Evolutionary conservation across 768 basidiomycete species (phyloP).

Genomic region (Suillus alpinus): DNA sequence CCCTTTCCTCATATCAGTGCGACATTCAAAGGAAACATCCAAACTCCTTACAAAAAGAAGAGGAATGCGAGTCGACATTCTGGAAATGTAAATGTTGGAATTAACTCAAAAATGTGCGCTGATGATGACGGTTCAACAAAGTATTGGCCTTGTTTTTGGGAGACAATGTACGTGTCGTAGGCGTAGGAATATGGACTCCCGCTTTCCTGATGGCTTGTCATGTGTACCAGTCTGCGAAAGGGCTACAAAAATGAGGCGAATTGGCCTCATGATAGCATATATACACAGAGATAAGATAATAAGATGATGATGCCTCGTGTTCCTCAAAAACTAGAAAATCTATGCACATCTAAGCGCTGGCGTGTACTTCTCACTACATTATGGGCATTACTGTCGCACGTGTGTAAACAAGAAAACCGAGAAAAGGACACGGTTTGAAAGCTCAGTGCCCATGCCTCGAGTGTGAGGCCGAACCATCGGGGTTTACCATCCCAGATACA

Average conservation of each 20-base stretch:
- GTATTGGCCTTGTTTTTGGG: neutral
- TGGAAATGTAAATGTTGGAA: neutral
- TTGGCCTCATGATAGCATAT: neutral
- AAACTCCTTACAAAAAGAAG: conserved; percentile 6
- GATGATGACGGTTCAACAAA: neutral
- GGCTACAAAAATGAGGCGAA: neutral
- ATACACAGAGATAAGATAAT: neutral
- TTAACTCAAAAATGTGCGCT: neutral
- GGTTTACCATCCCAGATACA: conserved; percentile 25
- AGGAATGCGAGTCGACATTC: conserved; percentile 7
- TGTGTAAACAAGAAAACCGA: neutral
- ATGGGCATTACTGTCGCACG: neutral
- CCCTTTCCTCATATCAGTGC: conserved; percentile 29
- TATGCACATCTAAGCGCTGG: too few relatives aligned
- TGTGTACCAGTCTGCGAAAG: neutral
- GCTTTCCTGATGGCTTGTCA: neutral
- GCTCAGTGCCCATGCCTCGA: neutral
- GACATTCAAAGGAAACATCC: too few relatives aligned
- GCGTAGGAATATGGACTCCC: neutral
- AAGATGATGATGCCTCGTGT: neutral
- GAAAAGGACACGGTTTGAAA: neutral
- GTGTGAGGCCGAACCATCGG: conserved; percentile 9
- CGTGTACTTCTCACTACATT: neutral
- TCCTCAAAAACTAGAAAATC: neutral
- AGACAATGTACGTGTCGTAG: neutral